Evolutionary conservation across 164 flowering plant genomes (phyloP).

Genomic region (Vitis rupestris): DNA sequence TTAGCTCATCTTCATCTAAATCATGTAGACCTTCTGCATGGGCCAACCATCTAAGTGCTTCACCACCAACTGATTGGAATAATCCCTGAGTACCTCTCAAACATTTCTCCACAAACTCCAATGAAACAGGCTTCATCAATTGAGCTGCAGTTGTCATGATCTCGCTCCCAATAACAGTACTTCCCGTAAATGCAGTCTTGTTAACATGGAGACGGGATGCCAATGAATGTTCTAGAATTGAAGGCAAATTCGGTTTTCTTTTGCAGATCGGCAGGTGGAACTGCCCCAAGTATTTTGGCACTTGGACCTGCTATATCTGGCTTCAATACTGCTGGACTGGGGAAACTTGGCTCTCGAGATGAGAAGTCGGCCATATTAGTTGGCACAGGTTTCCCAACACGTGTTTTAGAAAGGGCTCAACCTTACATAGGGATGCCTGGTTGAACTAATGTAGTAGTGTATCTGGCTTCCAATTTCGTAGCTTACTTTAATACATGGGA

Average conservation of each 20-base stretch:
- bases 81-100: too few species aligned
- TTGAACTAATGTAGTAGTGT: slow-evolving; percentile 14
- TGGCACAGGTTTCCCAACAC: slow-evolving; percentile 13
- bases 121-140: too few species aligned
- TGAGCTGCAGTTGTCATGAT: too few species aligned
- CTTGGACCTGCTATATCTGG: slow-evolving; percentile 32
- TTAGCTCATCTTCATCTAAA: too few species aligned
- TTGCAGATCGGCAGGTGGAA: neutral
- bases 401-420: slow-evolving; percentile 1
- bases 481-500: too few species aligned
- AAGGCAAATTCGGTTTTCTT: neutral
- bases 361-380: slow-evolving; percentile 23
- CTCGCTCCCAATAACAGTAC: too few species aligned
- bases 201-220: too few species aligned
- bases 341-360: slow-evolving; percentile 10
- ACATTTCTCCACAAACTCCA: too few species aligned
- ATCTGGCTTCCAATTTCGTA: neutral
- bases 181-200: too few species aligned
- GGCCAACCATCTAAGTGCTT: too few species aligned
- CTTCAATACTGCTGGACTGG: slow-evolving; percentile 17
- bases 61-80: too few species aligned
- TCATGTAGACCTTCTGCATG: too few species aligned
- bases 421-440: slow-evolving; percentile 6
- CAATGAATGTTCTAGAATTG: slow-evolving; percentile 25
- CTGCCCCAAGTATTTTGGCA: slow-evolving; percentile 19